Evolutionary conservation across 805 yeast species (phyloP).

Genomic region (Cyberlindnera xishuangbannaensis): DNA sequence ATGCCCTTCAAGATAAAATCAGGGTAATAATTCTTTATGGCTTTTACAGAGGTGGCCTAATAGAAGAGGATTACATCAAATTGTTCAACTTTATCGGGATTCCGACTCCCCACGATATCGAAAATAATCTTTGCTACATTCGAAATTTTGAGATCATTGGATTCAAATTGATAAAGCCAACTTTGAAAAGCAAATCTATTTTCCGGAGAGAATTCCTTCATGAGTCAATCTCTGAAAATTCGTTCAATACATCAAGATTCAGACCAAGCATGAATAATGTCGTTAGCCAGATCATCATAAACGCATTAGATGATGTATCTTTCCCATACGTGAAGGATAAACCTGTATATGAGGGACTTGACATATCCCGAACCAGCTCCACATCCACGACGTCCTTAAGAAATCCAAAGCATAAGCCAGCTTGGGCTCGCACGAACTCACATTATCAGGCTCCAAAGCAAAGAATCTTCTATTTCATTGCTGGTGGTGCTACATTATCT

Average conservation of each 20-base stretch:
- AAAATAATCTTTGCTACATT: slow-evolving; percentile 47
- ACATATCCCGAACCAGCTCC: slow-evolving; percentile 26
- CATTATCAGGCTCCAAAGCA: slow-evolving; percentile 44
- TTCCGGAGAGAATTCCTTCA: slow-evolving; percentile 49
- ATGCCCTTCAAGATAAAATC: slow-evolving; percentile 60
- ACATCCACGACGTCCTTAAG: slow-evolving; percentile 49
- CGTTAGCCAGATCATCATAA: slow-evolving; percentile 43
- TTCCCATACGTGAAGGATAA: slow-evolving; percentile 77
- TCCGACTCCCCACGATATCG: slow-evolving; percentile 33
- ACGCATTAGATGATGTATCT: slow-evolving; percentile 47
- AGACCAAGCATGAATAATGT: slow-evolving; percentile 64
- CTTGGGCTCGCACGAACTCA: slow-evolving; percentile 56
- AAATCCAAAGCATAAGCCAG: slow-evolving; percentile 66
- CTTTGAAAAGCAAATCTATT: slow-evolving; percentile 34
- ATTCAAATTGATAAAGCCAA: slow-evolving; percentile 43
- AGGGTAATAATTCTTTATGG: slow-evolving; percentile 73
- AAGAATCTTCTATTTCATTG: slow-evolving; percentile 69
- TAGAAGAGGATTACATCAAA: slow-evolving; percentile 67
- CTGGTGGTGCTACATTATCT: slow-evolving; percentile 86
- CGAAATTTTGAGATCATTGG: slow-evolving; percentile 55
- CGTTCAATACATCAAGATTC: slow-evolving; percentile 63
- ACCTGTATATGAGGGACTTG: slow-evolving; percentile 45
- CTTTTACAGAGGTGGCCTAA: slow-evolving; percentile 74
- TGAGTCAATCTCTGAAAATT: slow-evolving; percentile 36
- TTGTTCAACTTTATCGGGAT: slow-evolving; percentile 51